Base-by-base conservation (phyloP, 129 eudicot genomes). In the Chrysanthemum seticuspe region DNA sequence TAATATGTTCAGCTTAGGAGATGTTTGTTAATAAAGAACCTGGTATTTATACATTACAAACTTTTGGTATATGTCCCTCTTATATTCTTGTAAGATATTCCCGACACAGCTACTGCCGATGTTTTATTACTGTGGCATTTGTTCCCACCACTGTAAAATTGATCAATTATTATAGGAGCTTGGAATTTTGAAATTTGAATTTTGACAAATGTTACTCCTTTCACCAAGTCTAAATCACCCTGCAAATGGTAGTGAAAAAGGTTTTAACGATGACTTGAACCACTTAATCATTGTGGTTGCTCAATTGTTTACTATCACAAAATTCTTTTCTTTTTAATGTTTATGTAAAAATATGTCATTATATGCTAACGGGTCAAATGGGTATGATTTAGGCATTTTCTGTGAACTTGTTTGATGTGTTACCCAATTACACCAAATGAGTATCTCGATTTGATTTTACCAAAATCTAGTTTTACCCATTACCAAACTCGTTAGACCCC, bases 161-260 rank as follows among this genome's bases (percentile, higher is more conserved):
- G 92, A 62, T 91, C 96, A 0, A 91, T 91, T 12, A 84, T 73
- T n/a, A 88, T 91, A 0, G 97, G 88, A n/a, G 77, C 84, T 65
- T 83, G 16, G 13, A 88, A 90, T 13, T 75, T 62, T 0, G 86
- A 85, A 59, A 91, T 82, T 65, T 81, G 88, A 51, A 91, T 86
- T 59, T 86, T 88, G 21, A 85, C 68, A 60, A 86, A 91, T 69
- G 71, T 82, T 54, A 91, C 84, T 13, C 87, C 88, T 68, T 85
- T 79, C 12, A 91, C 97, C 10, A 80, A 76, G 16, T 96, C 96
- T 4, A 87, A 88, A 16, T 93, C 96, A 2, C 96, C 96, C 91
- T 89, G 78, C 53, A 86, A 65, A 29, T 15, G 7, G 21, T 13
- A 1, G 34, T 15, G 6, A n/a, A 34, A 13, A n/a, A 40, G 47